Evolutionary conservation across 805 yeast species (phyloP).

Genomic region (Priceomyces castillae): DNA sequence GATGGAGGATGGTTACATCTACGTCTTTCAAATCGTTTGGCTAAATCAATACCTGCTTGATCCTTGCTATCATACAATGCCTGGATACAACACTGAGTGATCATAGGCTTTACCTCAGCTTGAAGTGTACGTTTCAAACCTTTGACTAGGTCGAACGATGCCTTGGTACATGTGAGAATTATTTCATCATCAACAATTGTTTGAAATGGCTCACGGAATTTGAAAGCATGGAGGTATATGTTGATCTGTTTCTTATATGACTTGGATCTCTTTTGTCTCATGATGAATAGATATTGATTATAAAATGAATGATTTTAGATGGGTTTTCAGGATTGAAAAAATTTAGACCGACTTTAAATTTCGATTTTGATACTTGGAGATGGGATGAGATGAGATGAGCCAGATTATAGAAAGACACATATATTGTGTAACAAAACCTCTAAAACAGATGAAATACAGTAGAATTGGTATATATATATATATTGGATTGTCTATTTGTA

Average conservation of each 20-base stretch:
- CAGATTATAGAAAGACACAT: too few relatives aligned
- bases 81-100: slow-evolving; percentile 94
- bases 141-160: slow-evolving; percentile 75
- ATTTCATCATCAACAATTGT: slow-evolving; percentile 81
- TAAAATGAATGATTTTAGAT: too few relatives aligned
- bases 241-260: slow-evolving; percentile 90
- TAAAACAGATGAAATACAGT: too few relatives aligned
- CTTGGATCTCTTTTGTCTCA: slow-evolving; percentile 97
- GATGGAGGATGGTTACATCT: slow-evolving; percentile 82
- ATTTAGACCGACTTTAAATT: background rate
- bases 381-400: background rate
- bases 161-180: slow-evolving; percentile 59
- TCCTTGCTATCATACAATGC: slow-evolving; percentile 70
- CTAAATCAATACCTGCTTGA: slow-evolving; percentile 75
- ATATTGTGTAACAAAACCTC: too few relatives aligned
- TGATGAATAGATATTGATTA: slow-evolving; percentile 25
- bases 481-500: too few relatives aligned
- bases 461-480: too few relatives aligned
- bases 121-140: slow-evolving; percentile 81
- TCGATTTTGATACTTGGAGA: background rate
- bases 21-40: slow-evolving; percentile 84
- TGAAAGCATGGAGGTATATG: slow-evolving; percentile 79
- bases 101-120: slow-evolving; percentile 81
- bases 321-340: too few relatives aligned
- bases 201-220: slow-evolving; percentile 92